Evolutionary conservation across 2,329 filamentous ascomycete genomes (phyloP).

Genomic region (Didymella arachidicola): DNA sequence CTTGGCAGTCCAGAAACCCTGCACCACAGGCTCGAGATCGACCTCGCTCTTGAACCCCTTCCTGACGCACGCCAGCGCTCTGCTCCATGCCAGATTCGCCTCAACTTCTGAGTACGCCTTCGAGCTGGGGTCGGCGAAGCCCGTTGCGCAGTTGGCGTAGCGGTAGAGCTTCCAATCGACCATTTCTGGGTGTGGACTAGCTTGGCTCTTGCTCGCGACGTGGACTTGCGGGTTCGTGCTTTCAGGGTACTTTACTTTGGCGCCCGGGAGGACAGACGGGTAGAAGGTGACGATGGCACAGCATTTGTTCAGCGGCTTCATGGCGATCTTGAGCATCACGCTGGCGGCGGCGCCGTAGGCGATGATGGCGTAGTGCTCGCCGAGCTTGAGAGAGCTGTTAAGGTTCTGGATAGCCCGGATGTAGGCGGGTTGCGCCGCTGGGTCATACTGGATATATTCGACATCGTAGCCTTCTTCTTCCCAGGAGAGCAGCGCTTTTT

Average conservation of each 20-base stretch:
- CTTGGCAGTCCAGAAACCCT: constrained; percentile 47
- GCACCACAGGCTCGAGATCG: constrained; percentile 45
- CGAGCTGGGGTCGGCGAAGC: constrained; percentile 54
- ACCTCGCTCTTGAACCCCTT: constrained; percentile 49
- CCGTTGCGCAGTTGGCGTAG: constrained; percentile 49
- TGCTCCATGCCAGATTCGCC: constrained; percentile 53
- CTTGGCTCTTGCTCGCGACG: constrained; percentile 49
- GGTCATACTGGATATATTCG: constrained; percentile 48
- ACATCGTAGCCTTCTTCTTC: constrained; percentile 55
- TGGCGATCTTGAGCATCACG: constrained; percentile 50
- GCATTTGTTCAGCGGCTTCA: constrained; percentile 53
- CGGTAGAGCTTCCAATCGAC: constrained; percentile 52
- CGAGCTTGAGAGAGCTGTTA: constrained; percentile 50
- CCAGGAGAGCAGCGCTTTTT: constrained; percentile 50
- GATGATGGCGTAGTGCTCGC: constrained; percentile 47
- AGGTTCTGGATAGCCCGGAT: constrained; percentile 45
- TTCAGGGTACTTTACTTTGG: constrained; percentile 50
- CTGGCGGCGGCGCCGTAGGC: constrained; percentile 54
- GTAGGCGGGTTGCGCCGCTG: constrained; percentile 42
- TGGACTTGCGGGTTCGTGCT: constrained; percentile 52
- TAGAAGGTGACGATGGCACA: constrained; percentile 55
- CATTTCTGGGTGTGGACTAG: constrained; percentile 38
- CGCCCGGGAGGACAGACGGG: constrained; percentile 48
- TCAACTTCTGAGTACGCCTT: constrained; percentile 52
- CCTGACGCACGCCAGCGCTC: constrained; percentile 50